Evolutionary conservation across 106 monocot genomes (phyloP).

Genomic region (Cymbidium sinense): DNA sequence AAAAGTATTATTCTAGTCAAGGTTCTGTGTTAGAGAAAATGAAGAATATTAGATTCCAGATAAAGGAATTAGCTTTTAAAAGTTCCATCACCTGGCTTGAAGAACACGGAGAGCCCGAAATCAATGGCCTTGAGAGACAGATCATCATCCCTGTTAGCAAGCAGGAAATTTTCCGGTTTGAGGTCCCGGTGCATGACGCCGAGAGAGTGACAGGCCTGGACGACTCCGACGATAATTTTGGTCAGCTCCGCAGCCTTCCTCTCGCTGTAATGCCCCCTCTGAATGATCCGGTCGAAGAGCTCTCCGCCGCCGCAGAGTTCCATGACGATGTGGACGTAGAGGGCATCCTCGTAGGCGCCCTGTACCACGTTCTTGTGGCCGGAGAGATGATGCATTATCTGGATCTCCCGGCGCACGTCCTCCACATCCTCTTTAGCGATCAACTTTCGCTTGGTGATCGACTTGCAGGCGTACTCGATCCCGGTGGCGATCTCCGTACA

Average conservation of each 20-base stretch:
- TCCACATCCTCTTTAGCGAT: constrained; percentile 55
- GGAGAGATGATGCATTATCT: constrained; percentile 67
- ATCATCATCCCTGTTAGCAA: constrained; percentile 53
- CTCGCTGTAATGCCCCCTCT: constrained; percentile 65
- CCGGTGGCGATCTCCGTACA: constrained; percentile 60
- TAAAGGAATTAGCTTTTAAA: too few species aligned
- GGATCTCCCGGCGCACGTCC: constrained; percentile 65
- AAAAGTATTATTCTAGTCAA: too few species aligned
- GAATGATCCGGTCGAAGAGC: constrained; percentile 63
- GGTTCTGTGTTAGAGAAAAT: too few species aligned
- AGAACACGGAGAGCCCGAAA: constrained; percentile 67
- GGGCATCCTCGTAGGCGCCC: constrained; percentile 50
- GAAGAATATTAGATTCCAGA: too few species aligned
- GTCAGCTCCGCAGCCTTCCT: constrained; percentile 60
- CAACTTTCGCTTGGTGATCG: constrained; percentile 57
- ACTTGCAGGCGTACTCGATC: constrained; percentile 58
- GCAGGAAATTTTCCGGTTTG: constrained; percentile 59
- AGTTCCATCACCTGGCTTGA: constrained; percentile 45
- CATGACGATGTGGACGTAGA: constrained; percentile 67
- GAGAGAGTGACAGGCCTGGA: constrained; percentile 61
- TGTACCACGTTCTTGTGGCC: constrained; percentile 50
- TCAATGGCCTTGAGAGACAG: constrained; percentile 61
- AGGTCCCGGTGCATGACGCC: constrained; percentile 64
- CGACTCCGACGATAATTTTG: constrained; percentile 49
- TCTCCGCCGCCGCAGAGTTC: constrained; percentile 61